Base-by-base conservation (phyloP, 75 land plant genomes). In the Selaginella moellendorffii region DNA sequence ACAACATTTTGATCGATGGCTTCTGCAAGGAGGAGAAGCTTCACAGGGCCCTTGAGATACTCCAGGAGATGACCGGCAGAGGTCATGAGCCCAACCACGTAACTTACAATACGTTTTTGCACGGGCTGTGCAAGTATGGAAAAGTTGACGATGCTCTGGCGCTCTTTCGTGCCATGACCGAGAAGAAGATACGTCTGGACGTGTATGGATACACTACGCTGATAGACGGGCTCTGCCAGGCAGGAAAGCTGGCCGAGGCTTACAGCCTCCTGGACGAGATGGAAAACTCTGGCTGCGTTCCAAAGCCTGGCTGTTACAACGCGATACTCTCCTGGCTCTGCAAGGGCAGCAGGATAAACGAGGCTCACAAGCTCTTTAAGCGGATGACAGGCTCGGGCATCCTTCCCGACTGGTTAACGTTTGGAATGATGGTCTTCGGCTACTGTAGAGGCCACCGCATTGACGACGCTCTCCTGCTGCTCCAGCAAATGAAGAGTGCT, bases 1-100 rank as follows among this genome's bases (percentile, higher is more conserved):
- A 87, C 52, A 81, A 73, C 69, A 64, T 81, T 17, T 63, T 87
- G 14, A 84, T 84, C 30, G 82, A 85, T 74, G 89, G 89, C 18
- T 74, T 80, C 53, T 76, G 83, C 62, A 85, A 66, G 65, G 65
- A 29, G 61, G 83, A 85, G 28, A 68, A 77, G 28, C 14, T 83
- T 10, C 17, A 17, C 0, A 80, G 69, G 63, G 86, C 79, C 2
- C 61, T 65, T 62, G 46, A 61, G 36, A 20, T 85, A 12, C 67
- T 84, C 23, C 19, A 29, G 2, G 64, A 74, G 28, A 78, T 86
- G 83, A 63, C 27, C 21, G 24, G 19, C 19, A 56, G n/a, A 8
- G 59, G 59, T 2, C 17, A 8, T 8, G 42, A 26, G 24, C 86
- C 81, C 36, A 46, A 71, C 64, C 63, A 61, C 26, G 79, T 74